A percentile compares a stretch with the other conserved stretches of the same genome.
These are phyloP conservation scores for Trichosporon faecale DNA, from an alignment of 1,284 basidiomycete species.

Conservation along the genomic window DNA sequence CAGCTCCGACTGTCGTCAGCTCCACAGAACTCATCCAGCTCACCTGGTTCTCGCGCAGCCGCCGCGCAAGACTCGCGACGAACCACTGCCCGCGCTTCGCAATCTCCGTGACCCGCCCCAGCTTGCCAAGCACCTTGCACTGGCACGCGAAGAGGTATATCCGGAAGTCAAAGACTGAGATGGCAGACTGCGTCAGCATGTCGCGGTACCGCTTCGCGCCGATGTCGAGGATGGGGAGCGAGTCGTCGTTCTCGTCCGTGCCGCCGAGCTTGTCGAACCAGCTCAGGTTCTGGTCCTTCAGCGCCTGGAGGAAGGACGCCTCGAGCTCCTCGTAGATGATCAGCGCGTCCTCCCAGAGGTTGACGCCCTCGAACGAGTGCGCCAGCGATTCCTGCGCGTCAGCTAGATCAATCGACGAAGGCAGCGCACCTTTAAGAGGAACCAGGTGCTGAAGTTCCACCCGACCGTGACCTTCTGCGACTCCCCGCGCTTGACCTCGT, in stretches of 20 bases:
- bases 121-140: conserved; percentile 69
- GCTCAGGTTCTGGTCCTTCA: conserved; percentile 72
- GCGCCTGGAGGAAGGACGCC: conserved; percentile 70
- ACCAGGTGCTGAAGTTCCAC: conserved; percentile 97
- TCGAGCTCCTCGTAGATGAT: conserved; percentile 90
- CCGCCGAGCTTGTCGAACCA: conserved; percentile 82
- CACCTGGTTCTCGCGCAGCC: conserved; percentile 70
- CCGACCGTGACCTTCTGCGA: conserved; percentile 81
- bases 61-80: conserved; percentile 40
- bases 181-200: conserved; percentile 81
- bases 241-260: conserved; percentile 64
- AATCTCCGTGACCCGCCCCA: conserved; percentile 80
- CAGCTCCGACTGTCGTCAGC: conserved; percentile 59
- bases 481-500: conserved; percentile 82
- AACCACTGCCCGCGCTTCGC: conserved; percentile 60
- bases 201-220: conserved; percentile 82
- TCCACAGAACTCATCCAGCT: conserved; percentile 30
- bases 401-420: background rate
- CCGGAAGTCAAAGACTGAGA: conserved; percentile 91
- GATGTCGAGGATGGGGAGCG: conserved; percentile 71
- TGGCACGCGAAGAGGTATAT: conserved; percentile 87
- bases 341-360: conserved; percentile 82
- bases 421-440: conserved; percentile 76
- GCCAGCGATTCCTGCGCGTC: conserved; percentile 80
- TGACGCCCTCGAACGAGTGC: conserved; percentile 84